Evolutionary conservation across 495 filamentous ascomycete genomes (phyloP), one percentile per base, ranked within the genome.

Genomic region (Sphaerosporella brunnea): DNA sequence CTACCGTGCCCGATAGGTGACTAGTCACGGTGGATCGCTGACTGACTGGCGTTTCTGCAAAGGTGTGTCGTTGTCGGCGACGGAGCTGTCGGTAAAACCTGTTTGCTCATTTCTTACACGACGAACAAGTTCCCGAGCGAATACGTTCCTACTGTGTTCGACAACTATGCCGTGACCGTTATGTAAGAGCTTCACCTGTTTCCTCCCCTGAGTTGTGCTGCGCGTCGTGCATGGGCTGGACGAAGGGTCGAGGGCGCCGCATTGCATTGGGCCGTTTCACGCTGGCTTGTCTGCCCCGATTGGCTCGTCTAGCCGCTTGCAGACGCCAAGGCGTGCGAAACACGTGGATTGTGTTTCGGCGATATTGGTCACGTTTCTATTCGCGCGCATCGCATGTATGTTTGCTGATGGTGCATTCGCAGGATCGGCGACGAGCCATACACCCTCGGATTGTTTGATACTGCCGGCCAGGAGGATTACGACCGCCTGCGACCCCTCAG

Each of bases 371-470:
- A n/a, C n/a, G n/a, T n/a, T n/a, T n/a, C n/a, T n/a, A n/a, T n/a
- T n/a, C n/a, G n/a, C n/a, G n/a, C n/a, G n/a, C n/a, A n/a, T n/a
- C n/a, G n/a, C n/a, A n/a, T n/a, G n/a, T n/a, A n/a, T n/a, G n/a
- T n/a, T n/a, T n/a, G n/a, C n/a, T n/a, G n/a, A n/a, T n/a, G n/a
- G n/a, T n/a, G n/a, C n/a, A n/a, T 23, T 52, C 21, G 21, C 54
- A 97, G 90, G 90, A 97, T 97, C 64, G 90, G 90, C 49, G 90
- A 97, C 65, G 90, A 97, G 66, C 90, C 90, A 20, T 96, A 97
- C 61, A 97, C 90, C 8, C 74, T 97, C 32, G 90, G 90, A 24
- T 74, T 97, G 5, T 97, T 97, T 61, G 90, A 97, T 78, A 97
- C 90, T 24, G 90, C 90, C 42, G 90, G 90, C 57, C 90, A 97